Evolutionary conservation across 2,329 filamentous ascomycete species (phyloP).

Genomic region (Claviceps humidiphila): DNA sequence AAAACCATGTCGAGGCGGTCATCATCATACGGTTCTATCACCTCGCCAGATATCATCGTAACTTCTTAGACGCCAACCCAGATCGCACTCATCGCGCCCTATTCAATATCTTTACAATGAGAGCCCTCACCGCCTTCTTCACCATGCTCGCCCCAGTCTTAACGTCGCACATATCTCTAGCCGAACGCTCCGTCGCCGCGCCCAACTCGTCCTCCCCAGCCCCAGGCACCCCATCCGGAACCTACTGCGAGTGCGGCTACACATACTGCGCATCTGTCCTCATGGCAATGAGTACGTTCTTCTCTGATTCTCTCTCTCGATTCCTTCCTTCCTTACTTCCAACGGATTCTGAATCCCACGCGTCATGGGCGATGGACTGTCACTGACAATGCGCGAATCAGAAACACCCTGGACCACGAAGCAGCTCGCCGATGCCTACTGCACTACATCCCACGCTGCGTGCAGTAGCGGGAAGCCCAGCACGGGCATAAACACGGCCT

Average conservation of each 20-base stretch:
- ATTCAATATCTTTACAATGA: slow-evolving; percentile 11
- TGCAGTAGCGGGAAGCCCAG: slow-evolving; percentile 19
- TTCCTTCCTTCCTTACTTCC: background rate
- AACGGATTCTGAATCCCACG: background rate
- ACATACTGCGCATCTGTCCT: slow-evolving; percentile 28
- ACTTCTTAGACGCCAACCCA: background rate
- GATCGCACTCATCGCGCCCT: background rate
- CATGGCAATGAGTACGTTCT: slow-evolving; percentile 20
- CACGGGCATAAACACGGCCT: slow-evolving; percentile 18
- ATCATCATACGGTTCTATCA: background rate
- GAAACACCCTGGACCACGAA: slow-evolving; percentile 21
- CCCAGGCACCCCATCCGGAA: slow-evolving; percentile 13
- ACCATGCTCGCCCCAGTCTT: slow-evolving; percentile 12
- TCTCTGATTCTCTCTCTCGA: background rate
- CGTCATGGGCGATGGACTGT: background rate
- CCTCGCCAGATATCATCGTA: background rate
- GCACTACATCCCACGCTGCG: slow-evolving; percentile 21
- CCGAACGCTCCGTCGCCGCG: background rate
- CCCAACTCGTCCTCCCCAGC: slow-evolving; percentile 2
- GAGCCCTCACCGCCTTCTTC: slow-evolving; percentile 8
- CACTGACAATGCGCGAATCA: slow-evolving; percentile 6
- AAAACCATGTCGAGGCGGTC: background rate
- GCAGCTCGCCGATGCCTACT: slow-evolving; percentile 23
- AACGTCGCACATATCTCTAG: slow-evolving; percentile 7
- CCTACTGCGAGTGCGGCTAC: slow-evolving; percentile 28